These are phyloP conservation scores for Somion occarium DNA, from an alignment of 1,284 basidiomycete genomes.

Conservation along the genomic window DNA sequence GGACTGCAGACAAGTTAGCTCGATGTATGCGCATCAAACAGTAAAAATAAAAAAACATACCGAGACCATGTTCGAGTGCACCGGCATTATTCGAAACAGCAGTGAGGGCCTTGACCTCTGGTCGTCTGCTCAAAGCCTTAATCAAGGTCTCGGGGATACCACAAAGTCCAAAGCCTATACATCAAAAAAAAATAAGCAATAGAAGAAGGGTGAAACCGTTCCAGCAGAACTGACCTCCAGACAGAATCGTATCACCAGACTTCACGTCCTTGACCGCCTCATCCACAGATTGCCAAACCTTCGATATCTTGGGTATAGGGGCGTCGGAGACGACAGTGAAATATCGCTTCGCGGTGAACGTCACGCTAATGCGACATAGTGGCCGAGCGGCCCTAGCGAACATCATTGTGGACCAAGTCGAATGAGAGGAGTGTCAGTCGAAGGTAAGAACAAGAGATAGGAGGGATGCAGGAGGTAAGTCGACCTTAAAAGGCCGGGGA, in stretches of 20 bases:
- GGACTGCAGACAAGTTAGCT: conserved; percentile 41
- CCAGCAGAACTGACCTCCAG: conserved; percentile 58
- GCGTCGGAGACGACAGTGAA: conserved; percentile 27
- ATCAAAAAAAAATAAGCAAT: conserved; percentile 5
- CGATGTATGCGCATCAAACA: not conserved
- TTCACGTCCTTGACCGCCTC: conserved; percentile 82
- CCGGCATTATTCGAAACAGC: conserved; percentile 93
- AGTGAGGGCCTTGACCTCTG: conserved; percentile 68
- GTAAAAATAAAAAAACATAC: conserved; percentile 35
- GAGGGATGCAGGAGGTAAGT: not conserved
- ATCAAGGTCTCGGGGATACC: conserved; percentile 85
- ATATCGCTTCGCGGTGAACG: conserved; percentile 21
- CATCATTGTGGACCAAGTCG: not conserved
- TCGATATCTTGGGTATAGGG: conserved; percentile 48
- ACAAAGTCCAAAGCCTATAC: conserved; percentile 69
- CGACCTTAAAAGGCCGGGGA: not conserved
- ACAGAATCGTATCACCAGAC: conserved; percentile 73
- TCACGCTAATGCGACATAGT: conserved; percentile 19
- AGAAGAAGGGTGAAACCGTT: not conserved
- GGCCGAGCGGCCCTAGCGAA: conserved; percentile 10
- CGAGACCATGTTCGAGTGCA: conserved; percentile 70
- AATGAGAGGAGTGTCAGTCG: not conserved
- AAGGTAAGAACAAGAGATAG: not conserved
- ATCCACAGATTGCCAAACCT: conserved; percentile 77
- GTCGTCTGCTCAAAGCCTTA: conserved; percentile 64